Conservation (phyloP, 1,284 basidiomycete species). For the Melampsora medusae region DNA sequence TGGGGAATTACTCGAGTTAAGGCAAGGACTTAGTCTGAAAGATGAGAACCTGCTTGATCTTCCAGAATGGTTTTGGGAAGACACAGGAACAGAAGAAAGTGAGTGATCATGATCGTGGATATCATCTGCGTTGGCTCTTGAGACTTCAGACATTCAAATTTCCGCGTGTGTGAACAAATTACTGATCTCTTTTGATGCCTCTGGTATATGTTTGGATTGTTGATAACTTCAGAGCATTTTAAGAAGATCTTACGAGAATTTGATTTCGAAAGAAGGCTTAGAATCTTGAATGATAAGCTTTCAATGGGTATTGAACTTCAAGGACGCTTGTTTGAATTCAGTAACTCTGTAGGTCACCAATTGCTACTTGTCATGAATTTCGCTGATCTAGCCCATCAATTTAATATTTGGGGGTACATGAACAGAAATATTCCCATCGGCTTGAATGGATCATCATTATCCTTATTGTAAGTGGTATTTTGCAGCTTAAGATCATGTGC, state of each 20-base stretch:
- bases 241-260: constrained; percentile 35
- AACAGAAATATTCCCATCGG: constrained; percentile 42
- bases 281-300: constrained; percentile 40
- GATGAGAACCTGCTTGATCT: constrained; percentile 38
- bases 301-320: constrained; percentile 39
- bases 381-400: not conserved
- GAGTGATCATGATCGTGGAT: not conserved
- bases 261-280: constrained; percentile 34
- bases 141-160: not conserved
- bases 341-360: constrained; percentile 26
- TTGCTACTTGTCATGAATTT: not conserved
- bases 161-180: not conserved
- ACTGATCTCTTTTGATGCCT: not conserved
- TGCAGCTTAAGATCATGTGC: not conserved
- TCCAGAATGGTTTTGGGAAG: constrained; percentile 45
- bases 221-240: constrained; percentile 26
- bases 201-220: not conserved
- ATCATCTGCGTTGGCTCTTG: not conserved
- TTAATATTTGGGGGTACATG: not conserved
- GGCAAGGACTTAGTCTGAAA: constrained; percentile 35
- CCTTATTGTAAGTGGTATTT: constrained; percentile 30
- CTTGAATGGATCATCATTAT: constrained; percentile 42
- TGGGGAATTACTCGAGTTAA: constrained; percentile 33
- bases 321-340: constrained; percentile 39
- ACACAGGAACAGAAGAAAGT: constrained; percentile 41